phyloP scores from a whole-genome alignment of 2,329 filamentous ascomycete species.

The Phyllosticta paracitricarpa region DNA sequence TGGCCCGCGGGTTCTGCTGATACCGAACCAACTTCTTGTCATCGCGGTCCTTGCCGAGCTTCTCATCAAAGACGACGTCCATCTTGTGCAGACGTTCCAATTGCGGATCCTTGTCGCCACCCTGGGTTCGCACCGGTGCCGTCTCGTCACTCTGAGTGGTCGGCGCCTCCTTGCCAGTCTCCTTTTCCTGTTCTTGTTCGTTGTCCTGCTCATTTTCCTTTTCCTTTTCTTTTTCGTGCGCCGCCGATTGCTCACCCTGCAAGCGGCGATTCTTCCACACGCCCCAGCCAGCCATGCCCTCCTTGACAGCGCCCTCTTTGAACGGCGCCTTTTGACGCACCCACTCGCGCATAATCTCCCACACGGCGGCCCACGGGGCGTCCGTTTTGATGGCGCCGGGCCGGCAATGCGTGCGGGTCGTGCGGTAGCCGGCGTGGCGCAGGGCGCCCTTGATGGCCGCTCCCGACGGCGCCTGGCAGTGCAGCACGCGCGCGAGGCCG shows the following conservation, averaged over 20 bases:
- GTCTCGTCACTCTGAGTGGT: neutral
- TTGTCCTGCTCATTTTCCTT: constrained; percentile 22
- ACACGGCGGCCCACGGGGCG: constrained; percentile 80
- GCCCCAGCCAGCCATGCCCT: constrained; percentile 59
- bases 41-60: constrained; percentile 59
- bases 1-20: constrained; percentile 78
- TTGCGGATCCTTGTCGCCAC: neutral
- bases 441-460: constrained; percentile 74
- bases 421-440: constrained; percentile 67
- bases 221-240: constrained; percentile 22
- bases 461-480: constrained; percentile 70
- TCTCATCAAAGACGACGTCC: constrained; percentile 69
- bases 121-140: neutral
- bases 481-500: constrained; percentile 63
- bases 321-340: constrained; percentile 69
- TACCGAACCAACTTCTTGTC: constrained; percentile 68
- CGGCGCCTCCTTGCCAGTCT: constrained; percentile 11
- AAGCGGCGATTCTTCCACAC: constrained; percentile 45
- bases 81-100: constrained; percentile 27
- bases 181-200: constrained; percentile 27
- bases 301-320: constrained; percentile 60
- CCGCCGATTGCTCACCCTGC: constrained; percentile 15
- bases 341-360: constrained; percentile 93
- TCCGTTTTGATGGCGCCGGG: constrained; percentile 88
- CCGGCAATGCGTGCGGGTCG: constrained; percentile 79